Base-by-base conservation (phyloP, 2,329 filamentous ascomycete genomes). In the Paecilomyces niveus region DNA sequence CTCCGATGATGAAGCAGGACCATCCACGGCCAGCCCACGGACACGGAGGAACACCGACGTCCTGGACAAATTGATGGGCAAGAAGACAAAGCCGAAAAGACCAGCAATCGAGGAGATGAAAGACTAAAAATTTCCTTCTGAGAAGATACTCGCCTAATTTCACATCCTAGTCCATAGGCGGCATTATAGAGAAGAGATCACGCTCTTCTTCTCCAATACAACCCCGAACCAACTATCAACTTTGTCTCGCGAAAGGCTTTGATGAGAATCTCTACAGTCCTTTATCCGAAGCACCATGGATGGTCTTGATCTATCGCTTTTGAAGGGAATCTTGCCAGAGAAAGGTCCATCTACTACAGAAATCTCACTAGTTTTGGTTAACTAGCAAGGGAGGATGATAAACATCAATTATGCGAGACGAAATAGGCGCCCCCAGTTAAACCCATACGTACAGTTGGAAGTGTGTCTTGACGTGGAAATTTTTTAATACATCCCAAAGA, bases 71-170 rank as follows among this genome's bases (percentile, higher is more conserved):
- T 64, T 76, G 51, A 74, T 76, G 74, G 73, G 73, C 2, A 69
- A 69, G 5, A 68, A 71, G 15, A 22, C 32, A 54, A 62, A 67
- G 45, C 58, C 63, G 10, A 59, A 62, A 15, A 75, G 72, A 54
- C 73, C 74, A 2, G 68, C 66, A 1, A 76, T 76, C 53, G 68
- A 76, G 56, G 74, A 76, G 59, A 63, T 76, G 60, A 58, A 63
- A 15, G 66, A 70, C 10, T 69, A 54, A 65, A n/a, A 45, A 9
- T n/a, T 45, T n/a, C n/a, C 10, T 21, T 45, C 3, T 18, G 15
- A 45, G 18, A 45, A 45, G 35, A 45, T 15, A 18, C 35, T 26
- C 24, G 24, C 24, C 26, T 29, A 29, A 29, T 29, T 29, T 29
- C 26, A 29, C 7, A 29, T 29, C 26, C 26, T 29, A 29, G 7